Evolutionary conservation across 192 early-diverging fungal genomes (phyloP), one percentile per base, ranked within the genome.

Genomic region (Entomortierella beljakovae): DNA sequence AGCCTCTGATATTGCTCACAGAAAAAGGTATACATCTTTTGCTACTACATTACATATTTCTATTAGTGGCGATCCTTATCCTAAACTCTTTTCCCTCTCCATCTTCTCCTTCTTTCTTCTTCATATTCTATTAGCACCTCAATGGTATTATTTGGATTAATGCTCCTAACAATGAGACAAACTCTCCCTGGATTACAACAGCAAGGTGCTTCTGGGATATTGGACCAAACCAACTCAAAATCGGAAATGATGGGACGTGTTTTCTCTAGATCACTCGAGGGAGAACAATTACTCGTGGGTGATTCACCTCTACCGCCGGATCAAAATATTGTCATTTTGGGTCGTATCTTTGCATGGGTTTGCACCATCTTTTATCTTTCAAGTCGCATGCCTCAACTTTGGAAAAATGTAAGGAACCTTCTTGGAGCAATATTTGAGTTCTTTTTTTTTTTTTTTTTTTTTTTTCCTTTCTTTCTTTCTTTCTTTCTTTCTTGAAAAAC

Each of bases 321-420:
- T 10, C 54, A 55, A 46, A 50, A 53, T 18, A 51, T 56, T 40
- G 34, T 74, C 9, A 61, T 68, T 60, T 89, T 53, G 89, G 75
- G 94, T 0, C 59, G 87, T 31, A 61, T 90, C n/a, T 84, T 93
- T 70, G 87, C 91, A 0, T 95, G 90, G 89, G 63, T 81, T 38
- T 92, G 92, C 66, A 87, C 86, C 2, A 26, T 77, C 15, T 83
- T 90, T 42, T 95, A 92, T 79, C 77, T 94, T 31, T 80, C 87
- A 6, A 91, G 90, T 22, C 85, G 93, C 10, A 81, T 95, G 42
- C 94, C 94, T 26, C 94, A 95, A 69, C 85, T 95, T 49, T 87
- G 83, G 80, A 90, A 88, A 48, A 95, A 94, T 70, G 82, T 84
- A 71, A 26, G 64, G 60, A 20, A 5, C 23, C 9, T 29, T 56